Evolutionary conservation across 345 rosid genomes (phyloP).

Genomic region (Trapa incisa): DNA sequence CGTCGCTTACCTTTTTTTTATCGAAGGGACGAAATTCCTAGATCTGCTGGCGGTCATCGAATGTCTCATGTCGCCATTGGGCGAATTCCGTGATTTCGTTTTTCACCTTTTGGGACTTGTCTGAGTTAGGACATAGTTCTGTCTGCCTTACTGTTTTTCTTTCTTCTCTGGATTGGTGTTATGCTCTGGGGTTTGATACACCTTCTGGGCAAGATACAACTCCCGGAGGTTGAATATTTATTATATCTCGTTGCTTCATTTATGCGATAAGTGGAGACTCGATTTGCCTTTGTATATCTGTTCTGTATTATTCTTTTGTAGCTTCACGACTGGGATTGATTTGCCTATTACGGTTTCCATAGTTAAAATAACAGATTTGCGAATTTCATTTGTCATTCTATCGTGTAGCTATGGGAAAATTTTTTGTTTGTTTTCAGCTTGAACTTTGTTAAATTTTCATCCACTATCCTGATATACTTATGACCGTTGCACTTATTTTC

Average conservation of each 20-base stretch:
- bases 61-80: neutral
- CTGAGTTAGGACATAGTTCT: neutral
- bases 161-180: neutral
- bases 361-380: too few species aligned
- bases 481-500: neutral
- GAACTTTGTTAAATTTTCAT: neutral
- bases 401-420: neutral
- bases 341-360: too few species aligned
- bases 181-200: neutral
- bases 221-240: neutral
- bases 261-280: neutral
- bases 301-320: neutral
- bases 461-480: neutral
- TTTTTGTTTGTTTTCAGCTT: constrained; percentile 2
- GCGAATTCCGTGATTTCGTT: neutral
- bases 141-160: neutral
- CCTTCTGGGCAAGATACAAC: neutral
- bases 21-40: neutral
- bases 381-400: neutral
- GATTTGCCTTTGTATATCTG: neutral
- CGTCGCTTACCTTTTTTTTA: neutral
- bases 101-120: neutral
- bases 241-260: neutral
- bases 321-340: neutral
- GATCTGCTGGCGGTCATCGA: neutral